Base-by-base conservation (phyloP, 192 early-diverging fungal species). In the Pilaira anomala region DNA sequence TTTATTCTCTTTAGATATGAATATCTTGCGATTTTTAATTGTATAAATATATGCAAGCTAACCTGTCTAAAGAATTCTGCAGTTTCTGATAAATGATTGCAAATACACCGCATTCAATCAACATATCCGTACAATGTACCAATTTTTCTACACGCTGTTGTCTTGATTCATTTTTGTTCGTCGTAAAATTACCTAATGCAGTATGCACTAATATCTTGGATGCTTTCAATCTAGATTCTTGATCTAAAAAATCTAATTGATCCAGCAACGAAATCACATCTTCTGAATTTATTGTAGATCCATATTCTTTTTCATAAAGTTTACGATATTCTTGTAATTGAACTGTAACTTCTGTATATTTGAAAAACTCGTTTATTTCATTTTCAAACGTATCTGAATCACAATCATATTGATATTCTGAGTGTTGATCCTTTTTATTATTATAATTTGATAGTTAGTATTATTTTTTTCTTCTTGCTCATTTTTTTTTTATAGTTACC, bases 161-260 rank as follows among this genome's bases (percentile, higher is more conserved):
- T n/a, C 19, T 36, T 21, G 11, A 46, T 48, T 12, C 46, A 48
- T 12, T 22, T 14, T 39, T 29, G 19, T n/a, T 26, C 24, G 29
- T 41, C 21, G 19, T 53, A 44, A 25, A 66, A 3, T 19, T 75
- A 88, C 87, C 89, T 70, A 88, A 82, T 0, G 88, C 68, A 60
- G 88, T 81, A 50, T 87, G 88, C 8, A 90, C 66, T 44, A 91
- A 51, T 49, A 79, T 77, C 46, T 78, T 79, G 0, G 78, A 75
- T 7, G 87, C 79, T 3, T 41, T 72, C 16, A 83, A 70, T 41
- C 88, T 71, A 30, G 62, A 66, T 7, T 74, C 62, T 25, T 78
- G 56, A 52, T 77, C 77, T 4, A 72, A 69, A 18, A 79, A 67
- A 55, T 89, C 87, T 19, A 91, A 65, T 26, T 75, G 68, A 30